phyloP scores from a whole-genome alignment of 257 asterid species.

The Solanum virginianum region DNA sequence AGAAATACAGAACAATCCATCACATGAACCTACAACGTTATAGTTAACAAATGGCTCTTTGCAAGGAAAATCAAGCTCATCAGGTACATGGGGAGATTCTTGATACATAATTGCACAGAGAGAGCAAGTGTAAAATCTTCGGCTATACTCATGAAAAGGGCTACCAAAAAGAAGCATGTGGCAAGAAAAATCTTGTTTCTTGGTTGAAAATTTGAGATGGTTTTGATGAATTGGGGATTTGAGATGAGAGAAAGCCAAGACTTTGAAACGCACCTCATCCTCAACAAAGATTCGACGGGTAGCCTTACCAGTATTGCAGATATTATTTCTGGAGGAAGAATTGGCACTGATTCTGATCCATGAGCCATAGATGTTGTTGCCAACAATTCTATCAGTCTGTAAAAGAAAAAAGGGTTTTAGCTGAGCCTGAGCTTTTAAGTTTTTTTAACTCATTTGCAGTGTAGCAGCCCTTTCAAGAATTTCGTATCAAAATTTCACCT shows the following conservation, averaged over 20 bases:
- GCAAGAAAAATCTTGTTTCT: background rate
- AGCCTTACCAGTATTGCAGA: constrained; percentile 29
- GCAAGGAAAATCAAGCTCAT: background rate
- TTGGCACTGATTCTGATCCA: background rate
- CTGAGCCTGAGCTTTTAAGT: background rate
- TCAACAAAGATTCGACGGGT: constrained; percentile 28
- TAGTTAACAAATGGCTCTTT: background rate
- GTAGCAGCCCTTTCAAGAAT: too few species aligned
- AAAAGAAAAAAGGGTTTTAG: background rate
- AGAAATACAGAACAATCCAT: background rate
- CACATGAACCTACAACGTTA: background rate
- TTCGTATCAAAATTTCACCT: too few species aligned
- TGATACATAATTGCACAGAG: background rate
- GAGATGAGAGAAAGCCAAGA: constrained; percentile 39
- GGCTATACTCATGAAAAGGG: background rate
- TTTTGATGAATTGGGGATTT: constrained; percentile 16
- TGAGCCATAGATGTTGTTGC: background rate
- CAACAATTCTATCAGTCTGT: background rate
- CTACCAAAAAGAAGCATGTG: background rate
- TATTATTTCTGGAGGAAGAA: constrained; percentile 38
- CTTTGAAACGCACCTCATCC: constrained; percentile 33
- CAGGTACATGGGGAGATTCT: background rate
- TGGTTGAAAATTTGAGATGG: constrained; percentile 14
- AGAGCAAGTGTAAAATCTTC: background rate
- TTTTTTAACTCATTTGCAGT: too few species aligned